Evolutionary conservation across 305 asterid species (phyloP), one percentile per base, ranked within the genome.

Genomic region (Fraxinus albicans): DNA sequence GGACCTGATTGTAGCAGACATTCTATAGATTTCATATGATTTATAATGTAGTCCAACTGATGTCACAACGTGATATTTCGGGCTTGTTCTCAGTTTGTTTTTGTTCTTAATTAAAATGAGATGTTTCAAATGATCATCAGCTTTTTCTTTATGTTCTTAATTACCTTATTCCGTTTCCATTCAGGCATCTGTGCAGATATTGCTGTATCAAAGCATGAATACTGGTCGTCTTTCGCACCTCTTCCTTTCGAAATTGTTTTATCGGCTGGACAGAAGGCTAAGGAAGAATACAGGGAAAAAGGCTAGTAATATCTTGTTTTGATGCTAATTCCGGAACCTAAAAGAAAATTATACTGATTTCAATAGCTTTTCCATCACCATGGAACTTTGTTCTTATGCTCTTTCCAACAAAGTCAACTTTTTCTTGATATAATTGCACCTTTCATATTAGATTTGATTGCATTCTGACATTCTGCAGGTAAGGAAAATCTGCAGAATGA

Each of bases 171-270:
- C 79, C 13, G 67, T 79, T 84, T 35, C 78, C 58, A 34, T 83
- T 84, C 91, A 95, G 98, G 94, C 76, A 92, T 96, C 79, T 94
- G 93, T 88, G 88, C 91, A 38, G 99, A 96, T 88, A 87, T 94
- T 86, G 98, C 98, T 82, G 78, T 80, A 42, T 84, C 93, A 75
- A 96, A 93, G 92, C 90, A 92, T 53, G 98, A 94, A 85, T 91
- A 94, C 84, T 96, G 99, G 99, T 96, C 99, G 35, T 93, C 99
- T 80, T 89, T 96, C 47, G 99, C 98, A 63, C 98, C 99, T 85
- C 98, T 96, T 86, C 99, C 99, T 80, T 84, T 96, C 72, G 99
- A 96, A 88, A 86, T 96, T 88, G 98, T 96, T 70, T 84, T 94
- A 89, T 96, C 98, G 77, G 98, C 98, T 84, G 98, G 98, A 80